Conservation (phyloP, 805 yeast genomes). For the Saturnispora serradocipensis region DNA sequence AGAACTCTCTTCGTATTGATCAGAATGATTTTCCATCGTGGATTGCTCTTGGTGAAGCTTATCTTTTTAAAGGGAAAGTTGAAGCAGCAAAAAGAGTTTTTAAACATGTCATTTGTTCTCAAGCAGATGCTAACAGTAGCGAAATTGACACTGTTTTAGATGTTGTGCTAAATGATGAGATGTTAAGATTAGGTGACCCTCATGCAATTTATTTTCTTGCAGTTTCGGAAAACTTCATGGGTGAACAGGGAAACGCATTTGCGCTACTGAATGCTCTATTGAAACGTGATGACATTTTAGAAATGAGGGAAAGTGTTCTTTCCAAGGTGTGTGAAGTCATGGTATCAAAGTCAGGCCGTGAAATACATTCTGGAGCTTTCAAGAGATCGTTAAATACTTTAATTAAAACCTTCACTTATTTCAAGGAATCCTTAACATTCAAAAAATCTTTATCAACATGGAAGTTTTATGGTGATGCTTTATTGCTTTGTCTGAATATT, state of each 20-base stretch:
- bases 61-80: conserved; percentile 70
- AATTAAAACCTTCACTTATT: conserved; percentile 28
- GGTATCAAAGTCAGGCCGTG: conserved; percentile 42
- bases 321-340: conserved; percentile 50
- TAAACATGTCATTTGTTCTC: conserved; percentile 47
- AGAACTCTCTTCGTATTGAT: conserved; percentile 66
- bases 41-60: conserved; percentile 97
- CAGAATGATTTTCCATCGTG: conserved; percentile 70
- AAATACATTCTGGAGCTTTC: conserved; percentile 51
- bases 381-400: conserved; percentile 53
- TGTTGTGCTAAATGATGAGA: conserved; percentile 9
- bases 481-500: conserved; percentile 43
- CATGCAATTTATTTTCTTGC: conserved; percentile 62
- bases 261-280: conserved; percentile 36
- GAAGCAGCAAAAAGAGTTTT: conserved; percentile 85
- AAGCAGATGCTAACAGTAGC: conserved; percentile 12
- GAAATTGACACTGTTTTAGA: conserved; percentile 1
- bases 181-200: conserved; percentile 33
- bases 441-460: conserved; percentile 46
- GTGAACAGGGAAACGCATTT: conserved; percentile 58
- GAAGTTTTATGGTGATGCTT: conserved; percentile 53
- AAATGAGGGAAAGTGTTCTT: conserved; percentile 38
- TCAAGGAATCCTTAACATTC: conserved; percentile 18
- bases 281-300: conserved; percentile 10
- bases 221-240: conserved; percentile 49